These are phyloP conservation scores for Penicillium goetzii DNA, from an alignment of 495 filamentous ascomycete genomes.

Conservation along the genomic window DNA sequence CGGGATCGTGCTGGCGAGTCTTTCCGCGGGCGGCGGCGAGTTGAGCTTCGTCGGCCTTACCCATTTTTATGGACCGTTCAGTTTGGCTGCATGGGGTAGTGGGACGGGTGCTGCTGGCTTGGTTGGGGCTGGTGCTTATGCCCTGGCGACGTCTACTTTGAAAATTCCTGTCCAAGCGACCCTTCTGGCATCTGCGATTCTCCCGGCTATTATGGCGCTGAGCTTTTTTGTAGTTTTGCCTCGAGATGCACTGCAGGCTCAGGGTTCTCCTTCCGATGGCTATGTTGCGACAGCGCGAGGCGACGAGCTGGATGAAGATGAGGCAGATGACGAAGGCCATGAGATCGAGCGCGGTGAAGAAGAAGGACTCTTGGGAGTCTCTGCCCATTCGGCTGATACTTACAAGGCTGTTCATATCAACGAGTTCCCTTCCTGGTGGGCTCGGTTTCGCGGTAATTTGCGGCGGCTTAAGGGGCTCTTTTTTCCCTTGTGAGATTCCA, in stretches of 20 bases:
- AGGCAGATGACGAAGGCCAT: conserved; percentile 38
- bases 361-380: conserved; percentile 46
- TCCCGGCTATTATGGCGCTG: conserved; percentile 81
- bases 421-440: conserved; percentile 25
- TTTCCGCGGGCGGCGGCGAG: conserved; percentile 84
- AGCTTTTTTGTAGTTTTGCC: conserved; percentile 85
- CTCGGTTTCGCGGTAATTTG: conserved; percentile 53
- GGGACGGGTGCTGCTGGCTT: conserved; percentile 91
- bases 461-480: conserved; percentile 58
- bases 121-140: conserved; percentile 84
- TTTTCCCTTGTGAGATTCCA: conserved; percentile 63
- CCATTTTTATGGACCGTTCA: conserved; percentile 91
- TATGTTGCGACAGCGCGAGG: conserved; percentile 46
- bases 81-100: conserved; percentile 88
- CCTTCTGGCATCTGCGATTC: conserved; percentile 72
- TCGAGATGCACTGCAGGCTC: conserved; percentile 53
- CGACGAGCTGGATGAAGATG: conserved; percentile 43
- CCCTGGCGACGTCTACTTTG: conserved; percentile 77
- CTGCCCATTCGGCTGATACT: conserved; percentile 23
- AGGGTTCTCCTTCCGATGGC: conserved; percentile 16
- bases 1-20: conserved; percentile 82
- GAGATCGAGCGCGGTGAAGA: conserved; percentile 33
- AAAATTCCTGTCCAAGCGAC: conserved; percentile 70
- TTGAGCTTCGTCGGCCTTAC: conserved; percentile 87
- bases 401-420: conserved; percentile 27